Base-by-base conservation (phyloP, 768 basidiomycete species). In the Russula brevipes region DNA sequence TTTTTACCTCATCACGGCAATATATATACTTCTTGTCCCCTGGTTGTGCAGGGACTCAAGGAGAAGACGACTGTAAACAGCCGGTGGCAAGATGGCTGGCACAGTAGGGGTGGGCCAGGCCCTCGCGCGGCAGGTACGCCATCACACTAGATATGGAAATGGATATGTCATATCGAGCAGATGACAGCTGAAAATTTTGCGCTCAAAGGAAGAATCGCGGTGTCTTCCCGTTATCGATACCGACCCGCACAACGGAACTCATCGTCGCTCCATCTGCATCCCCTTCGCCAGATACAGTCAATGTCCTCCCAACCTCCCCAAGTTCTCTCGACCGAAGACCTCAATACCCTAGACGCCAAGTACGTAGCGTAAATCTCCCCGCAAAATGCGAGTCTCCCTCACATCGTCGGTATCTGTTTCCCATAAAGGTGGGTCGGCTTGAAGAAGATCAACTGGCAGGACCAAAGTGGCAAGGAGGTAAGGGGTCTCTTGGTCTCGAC, bases 371-470 rank as follows among this genome's bases (percentile, higher is more conserved):
- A 44, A 2, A n/a, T 39, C 12, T 36, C 12, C 46, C 17, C 49
- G n/a, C 10, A 42, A 14, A 33, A 30, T 14, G 33, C 57, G 31
- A 35, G 58, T 38, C 44, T 42, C 14, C 14, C 4, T 14, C 4
- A 14, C 16, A 24, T 42, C 41, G 38, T 39, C 38, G 38, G 11
- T 14, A 16, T 16, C 7, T 2, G 16, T n/a, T 46, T 61, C 31
- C 55, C 35, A 42, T 33, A n/a, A 53, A 95, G 92, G 77, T 97
- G 93, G 89, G 79, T 97, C 57, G 84, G 85, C 9, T 76, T 97
- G 69, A 88, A 89, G 74, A 89, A 86, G 74, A 85, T 96, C 67
- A 81, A 81, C 51, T 98, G 89, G 76, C 73, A 80, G 59, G 95
- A 97, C 77, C 80, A 85, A 66, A 83, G 85, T 12, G 93, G 94